Base-by-base conservation (phyloP, 139 green algal genomes). In the Coelastrella sp. region DNA sequence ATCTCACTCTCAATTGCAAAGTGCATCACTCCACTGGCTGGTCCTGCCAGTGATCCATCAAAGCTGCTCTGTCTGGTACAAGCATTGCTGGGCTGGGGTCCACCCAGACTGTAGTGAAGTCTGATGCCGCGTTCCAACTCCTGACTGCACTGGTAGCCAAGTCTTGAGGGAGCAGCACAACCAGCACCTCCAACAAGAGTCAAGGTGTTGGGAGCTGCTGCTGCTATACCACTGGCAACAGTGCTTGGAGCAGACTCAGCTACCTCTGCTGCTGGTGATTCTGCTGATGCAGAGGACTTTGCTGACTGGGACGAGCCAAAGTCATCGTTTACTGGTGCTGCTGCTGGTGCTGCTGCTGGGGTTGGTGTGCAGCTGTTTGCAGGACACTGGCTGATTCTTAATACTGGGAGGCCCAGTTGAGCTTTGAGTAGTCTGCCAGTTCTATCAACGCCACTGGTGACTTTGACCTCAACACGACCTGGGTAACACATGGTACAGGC, bases 141-240 rank as follows among this genome's bases (percentile, higher is more conserved):
- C 17, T 67, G 43, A 27, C 72, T 80, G 72, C 72, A 80, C 9
- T 80, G 45, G 23, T 80, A 80, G 4, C 72, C 72, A 45, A 80
- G 30, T 7, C 45, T 80, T 4, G 41, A 64, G 13, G 66, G 34
- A 6, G 34, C 1, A 5, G 17, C 27, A 69, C 62, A 41, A 21
- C 15, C 27, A 8, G 62, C 11, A 40, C 62, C 40, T 27, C 62
- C 62, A 27, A n/a, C 62, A n/a, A 25, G 13, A 30, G 43, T 63
- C 41, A 27, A 38, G 62, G 43, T 17, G 5, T 27, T 9, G 27
- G 71, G 71, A 13, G n/a, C 71, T 79, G 71, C 71, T 60, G 71
- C 11, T 32, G 43, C 41, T 69, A 40, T 69, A 30, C 62, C 17
- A 8, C 21, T 40, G n/a, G 9, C 62, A 1, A 40, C 23, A 17